Percentiles rank a stretch among this genome's conserved stretches.
Conservation (phyloP, 1,284 basidiomycete species). For the Papiliotrema laurentii region DNA sequence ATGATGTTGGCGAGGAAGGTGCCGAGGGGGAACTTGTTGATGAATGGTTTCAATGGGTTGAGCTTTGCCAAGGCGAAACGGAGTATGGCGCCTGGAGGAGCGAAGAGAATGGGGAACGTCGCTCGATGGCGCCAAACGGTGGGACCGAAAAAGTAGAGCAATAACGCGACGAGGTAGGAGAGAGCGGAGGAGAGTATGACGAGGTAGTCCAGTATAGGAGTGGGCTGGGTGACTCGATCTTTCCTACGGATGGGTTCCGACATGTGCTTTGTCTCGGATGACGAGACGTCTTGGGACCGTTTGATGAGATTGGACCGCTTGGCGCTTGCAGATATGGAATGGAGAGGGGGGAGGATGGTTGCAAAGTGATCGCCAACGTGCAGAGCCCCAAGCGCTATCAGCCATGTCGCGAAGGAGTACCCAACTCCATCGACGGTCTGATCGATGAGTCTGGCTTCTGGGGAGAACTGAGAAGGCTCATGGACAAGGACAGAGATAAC, state of each 20-base stretch:
- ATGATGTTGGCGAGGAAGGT: slow-evolving; percentile 82
- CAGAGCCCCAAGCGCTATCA: slow-evolving; percentile 56
- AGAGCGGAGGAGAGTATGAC: slow-evolving; percentile 41
- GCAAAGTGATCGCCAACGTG: slow-evolving; percentile 35
- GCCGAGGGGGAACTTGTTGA: slow-evolving; percentile 67
- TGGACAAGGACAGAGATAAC: background rate
- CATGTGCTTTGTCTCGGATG: too few relatives aligned
- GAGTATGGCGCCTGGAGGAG: slow-evolving; percentile 80
- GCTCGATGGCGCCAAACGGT: slow-evolving; percentile 68
- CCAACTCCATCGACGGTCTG: slow-evolving; percentile 83
- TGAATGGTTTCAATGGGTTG: slow-evolving; percentile 58
- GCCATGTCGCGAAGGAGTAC: slow-evolving; percentile 72
- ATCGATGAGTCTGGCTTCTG: background rate
- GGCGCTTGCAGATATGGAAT: slow-evolving; percentile 44
- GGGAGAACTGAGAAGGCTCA: background rate
- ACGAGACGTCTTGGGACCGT: too few relatives aligned
- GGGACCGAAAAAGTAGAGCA: slow-evolving; percentile 72
- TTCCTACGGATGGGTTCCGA: too few relatives aligned
- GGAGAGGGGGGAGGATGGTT: slow-evolving; percentile 55
- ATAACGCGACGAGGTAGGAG: slow-evolving; percentile 55
- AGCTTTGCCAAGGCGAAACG: slow-evolving; percentile 75
- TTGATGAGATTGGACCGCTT: background rate
- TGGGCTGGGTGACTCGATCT: slow-evolving; percentile 5
- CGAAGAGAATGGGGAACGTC: slow-evolving; percentile 83
- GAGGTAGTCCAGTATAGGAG: slow-evolving; percentile 33